These are phyloP conservation scores for Tardiomyces digboiensis DNA, from an alignment of 1,139 yeast genomes.

Conservation along the genomic window DNA sequence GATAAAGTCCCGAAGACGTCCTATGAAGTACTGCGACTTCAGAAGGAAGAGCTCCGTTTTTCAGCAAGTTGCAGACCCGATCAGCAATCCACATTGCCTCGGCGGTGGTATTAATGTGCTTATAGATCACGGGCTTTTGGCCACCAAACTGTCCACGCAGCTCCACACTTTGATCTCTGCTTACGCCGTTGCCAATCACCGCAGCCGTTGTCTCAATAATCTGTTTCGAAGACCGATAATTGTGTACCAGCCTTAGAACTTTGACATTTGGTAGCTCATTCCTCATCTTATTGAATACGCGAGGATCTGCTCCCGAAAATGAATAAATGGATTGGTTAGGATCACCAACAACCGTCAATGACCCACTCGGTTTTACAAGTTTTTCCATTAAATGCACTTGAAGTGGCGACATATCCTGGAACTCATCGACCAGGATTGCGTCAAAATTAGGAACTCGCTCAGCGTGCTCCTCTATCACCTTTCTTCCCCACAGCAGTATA, in stretches of 20 bases:
- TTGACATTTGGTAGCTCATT: constrained; percentile 1
- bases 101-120: background rate
- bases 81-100: background rate
- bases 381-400: constrained; percentile 32
- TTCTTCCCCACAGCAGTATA: constrained; percentile 26
- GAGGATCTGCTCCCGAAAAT: constrained; percentile 43
- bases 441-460: constrained; percentile 18
- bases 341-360: constrained; percentile 64
- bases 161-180: background rate
- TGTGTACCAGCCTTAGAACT: background rate
- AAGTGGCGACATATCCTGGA: constrained; percentile 58
- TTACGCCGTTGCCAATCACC: too few relatives aligned
- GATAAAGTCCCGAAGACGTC: background rate
- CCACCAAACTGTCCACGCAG: background rate
- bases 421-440: constrained; percentile 58
- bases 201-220: constrained; percentile 3
- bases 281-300: constrained; percentile 8
- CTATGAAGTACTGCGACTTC: background rate
- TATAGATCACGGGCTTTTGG: background rate
- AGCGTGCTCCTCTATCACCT: constrained; percentile 10
- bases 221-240: background rate
- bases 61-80: background rate
- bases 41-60: background rate
- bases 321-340: constrained; percentile 63
- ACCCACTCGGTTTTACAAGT: constrained; percentile 25